Percentiles rank a stretch among this genome's conserved stretches.
Conservation (phyloP, 1,139 yeast species). For the Diutina sp. region DNA sequence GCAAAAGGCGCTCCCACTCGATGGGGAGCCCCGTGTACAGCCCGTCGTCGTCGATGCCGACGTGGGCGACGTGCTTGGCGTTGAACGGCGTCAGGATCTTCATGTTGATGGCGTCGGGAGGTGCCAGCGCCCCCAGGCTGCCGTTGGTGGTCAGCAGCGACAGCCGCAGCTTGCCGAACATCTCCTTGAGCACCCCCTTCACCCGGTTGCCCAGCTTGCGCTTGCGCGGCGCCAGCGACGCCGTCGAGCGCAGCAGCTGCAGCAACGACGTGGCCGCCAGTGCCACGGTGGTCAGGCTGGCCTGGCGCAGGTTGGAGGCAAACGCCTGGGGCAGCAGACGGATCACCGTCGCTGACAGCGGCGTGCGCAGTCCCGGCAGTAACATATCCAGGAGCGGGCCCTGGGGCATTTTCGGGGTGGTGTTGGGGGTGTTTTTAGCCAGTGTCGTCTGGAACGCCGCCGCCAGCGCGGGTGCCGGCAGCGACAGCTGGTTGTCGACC, state of each 20-base stretch:
- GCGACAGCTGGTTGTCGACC: background rate
- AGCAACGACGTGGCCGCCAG: background rate
- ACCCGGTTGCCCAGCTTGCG: constrained; percentile 24
- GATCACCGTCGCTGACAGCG: constrained; percentile 2
- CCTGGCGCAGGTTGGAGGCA: background rate
- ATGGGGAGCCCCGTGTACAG: constrained; percentile 83
- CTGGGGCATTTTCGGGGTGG: background rate
- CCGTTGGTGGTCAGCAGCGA: background rate
- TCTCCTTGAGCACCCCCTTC: constrained; percentile 27
- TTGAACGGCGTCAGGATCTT: constrained; percentile 84
- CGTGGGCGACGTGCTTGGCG: constrained; percentile 86
- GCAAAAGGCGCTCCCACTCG: constrained; percentile 78
- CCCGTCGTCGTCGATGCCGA: constrained; percentile 82
- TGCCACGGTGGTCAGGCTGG: background rate
- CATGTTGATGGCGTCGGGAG: constrained; percentile 10
- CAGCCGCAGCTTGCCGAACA: constrained; percentile 23
- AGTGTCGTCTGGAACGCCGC: background rate
- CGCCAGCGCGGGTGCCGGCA: background rate
- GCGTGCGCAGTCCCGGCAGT: background rate
- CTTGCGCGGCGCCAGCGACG: constrained; percentile 2
- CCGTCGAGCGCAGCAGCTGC: background rate
- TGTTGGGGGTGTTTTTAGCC: background rate
- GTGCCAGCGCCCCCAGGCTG: background rate
- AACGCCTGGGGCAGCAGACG: constrained; percentile 1
- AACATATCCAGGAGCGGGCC: background rate